These are phyloP conservation scores for Picea sitchensis DNA, from an alignment of 75 land plant species.

Conservation along the genomic window DNA sequence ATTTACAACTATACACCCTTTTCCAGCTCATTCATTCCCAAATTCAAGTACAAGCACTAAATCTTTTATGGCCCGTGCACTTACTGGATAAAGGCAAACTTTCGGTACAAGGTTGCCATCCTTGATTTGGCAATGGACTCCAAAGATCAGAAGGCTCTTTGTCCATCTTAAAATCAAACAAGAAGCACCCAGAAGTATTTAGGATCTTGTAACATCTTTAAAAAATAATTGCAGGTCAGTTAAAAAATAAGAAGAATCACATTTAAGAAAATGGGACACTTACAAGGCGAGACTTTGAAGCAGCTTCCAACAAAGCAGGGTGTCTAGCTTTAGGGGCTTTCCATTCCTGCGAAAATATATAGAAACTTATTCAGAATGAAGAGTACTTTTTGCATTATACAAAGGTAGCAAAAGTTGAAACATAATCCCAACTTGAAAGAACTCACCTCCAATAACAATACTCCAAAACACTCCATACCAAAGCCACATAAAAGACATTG, in stretches of 20 bases:
- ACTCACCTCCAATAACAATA: too few relatives aligned
- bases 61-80: slow-evolving; percentile 4
- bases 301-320: slow-evolving; percentile 50
- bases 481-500: background rate
- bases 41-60: background rate
- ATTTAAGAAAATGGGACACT: slow-evolving; percentile 17
- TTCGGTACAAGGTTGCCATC: slow-evolving; percentile 63
- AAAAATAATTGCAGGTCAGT: slow-evolving; percentile 18
- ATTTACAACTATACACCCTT: background rate
- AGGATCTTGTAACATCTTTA: slow-evolving; percentile 15
- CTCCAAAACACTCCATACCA: background rate
- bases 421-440: background rate
- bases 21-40: background rate
- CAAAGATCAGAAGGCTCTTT: slow-evolving; percentile 47
- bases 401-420: background rate
- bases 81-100: slow-evolving; percentile 23
- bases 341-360: slow-evolving; percentile 78
- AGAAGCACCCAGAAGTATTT: background rate
- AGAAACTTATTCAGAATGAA: background rate
- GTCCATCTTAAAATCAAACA: slow-evolving; percentile 17
- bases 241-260: background rate
- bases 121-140: slow-evolving; percentile 58
- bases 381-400: background rate
- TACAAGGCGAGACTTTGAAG: slow-evolving; percentile 44
- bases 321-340: slow-evolving; percentile 82